Base-by-base conservation (phyloP, 441 rosid genomes). In the Jatropha podagrica region DNA sequence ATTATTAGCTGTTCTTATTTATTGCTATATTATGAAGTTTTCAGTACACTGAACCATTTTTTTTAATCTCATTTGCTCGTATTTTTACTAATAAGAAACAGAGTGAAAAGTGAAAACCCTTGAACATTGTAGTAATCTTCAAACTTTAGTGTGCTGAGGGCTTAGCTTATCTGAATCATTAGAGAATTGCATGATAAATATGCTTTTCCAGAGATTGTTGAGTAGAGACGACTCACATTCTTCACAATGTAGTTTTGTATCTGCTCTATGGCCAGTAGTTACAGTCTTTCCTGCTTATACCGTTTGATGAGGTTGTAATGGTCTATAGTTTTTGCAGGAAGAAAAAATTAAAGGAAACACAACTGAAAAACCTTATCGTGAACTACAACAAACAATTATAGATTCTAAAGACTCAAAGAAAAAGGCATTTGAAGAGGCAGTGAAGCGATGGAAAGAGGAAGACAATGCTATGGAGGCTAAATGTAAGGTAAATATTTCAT, bases 391-490 rank as follows among this genome's bases (percentile, higher is more conserved):
- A 83, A 78, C 83, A 26, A 69, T 77, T 75, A 49, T 76, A 68
- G 89, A 81, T 77, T 79, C 85, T 37, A 71, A 81, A 73, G 85
- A 82, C 77, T 85, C 80, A 66, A 86, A 83, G 78, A 73, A 69
- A 76, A 78, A 83, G 23, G 81, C 81, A 49, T 82, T 83, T 76
- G 87, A 88, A 64, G 90, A 87, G 77, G 75, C 81, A 66, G 70
- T 68, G 60, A 83, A 81, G 76, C 83, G 85, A 75, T 81, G 88
- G 93, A 88, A 88, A 77, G 91, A 85, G 75, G 90, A 91, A 82
- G 89, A 86, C 56, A 76, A 82, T 85, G 90, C 89, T 48, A 79
- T 82, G 78, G 93, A 92, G 80, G 93, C 93, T 77, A 84, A 85
- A 81, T 88, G 87, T 89, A 88, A 92, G 92, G 97, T 80, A 81